Evolutionary conservation across 441 rosid species (phyloP).

Genomic region (Metrosideros polymorpha): DNA sequence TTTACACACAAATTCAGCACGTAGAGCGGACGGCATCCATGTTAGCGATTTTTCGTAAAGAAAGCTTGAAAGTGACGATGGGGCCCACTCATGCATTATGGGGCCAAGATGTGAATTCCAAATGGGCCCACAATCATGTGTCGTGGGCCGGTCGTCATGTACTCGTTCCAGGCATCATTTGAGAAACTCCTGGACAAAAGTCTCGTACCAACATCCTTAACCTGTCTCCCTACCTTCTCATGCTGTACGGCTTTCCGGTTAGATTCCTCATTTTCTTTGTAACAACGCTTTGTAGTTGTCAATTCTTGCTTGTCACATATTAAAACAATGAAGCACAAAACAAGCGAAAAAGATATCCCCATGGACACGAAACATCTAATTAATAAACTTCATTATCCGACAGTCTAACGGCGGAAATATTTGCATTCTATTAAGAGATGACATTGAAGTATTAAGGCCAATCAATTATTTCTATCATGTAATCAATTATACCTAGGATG

Average conservation of each 20-base stretch:
- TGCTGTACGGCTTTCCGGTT: not conserved
- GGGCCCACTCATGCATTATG: not conserved
- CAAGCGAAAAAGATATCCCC: not conserved
- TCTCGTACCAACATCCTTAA: not conserved
- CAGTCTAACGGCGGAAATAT: not conserved
- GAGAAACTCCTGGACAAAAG: not conserved
- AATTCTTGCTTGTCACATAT: not conserved
- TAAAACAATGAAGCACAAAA: not conserved
- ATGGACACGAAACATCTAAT: not conserved
- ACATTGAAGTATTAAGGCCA: not conserved
- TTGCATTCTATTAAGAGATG: not conserved
- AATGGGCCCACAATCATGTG: not conserved
- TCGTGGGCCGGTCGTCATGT: not conserved
- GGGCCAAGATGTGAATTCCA: not conserved
- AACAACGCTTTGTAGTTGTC: not conserved
- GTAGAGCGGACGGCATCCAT: no score
- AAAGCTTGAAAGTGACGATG: not conserved
- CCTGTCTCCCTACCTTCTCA: not conserved
- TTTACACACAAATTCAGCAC: no score
- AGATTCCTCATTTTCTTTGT: not conserved
- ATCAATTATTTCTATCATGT: not conserved
- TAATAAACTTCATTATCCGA: not conserved
- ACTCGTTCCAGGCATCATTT: not conserved
- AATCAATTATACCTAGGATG: not conserved
- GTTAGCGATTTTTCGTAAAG: no score